These are phyloP conservation scores for Skeletonema marinoi DNA, from an alignment of 108 stramenopile species.

Conservation along the genomic window DNA sequence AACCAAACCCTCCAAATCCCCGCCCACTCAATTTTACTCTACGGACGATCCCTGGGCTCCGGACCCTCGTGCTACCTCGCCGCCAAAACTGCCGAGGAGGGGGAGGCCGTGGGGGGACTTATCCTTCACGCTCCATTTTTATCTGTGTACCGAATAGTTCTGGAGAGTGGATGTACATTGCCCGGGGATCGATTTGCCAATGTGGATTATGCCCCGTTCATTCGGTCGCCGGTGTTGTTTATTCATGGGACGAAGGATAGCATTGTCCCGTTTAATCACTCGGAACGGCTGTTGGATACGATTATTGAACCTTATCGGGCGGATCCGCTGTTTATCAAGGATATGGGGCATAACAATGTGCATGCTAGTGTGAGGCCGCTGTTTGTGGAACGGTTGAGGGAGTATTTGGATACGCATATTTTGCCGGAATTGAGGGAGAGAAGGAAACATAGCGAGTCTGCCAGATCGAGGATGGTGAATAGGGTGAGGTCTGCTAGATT, in stretches of 20 bases:
- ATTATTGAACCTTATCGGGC: slow-evolving; percentile 64
- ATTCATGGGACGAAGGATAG: slow-evolving; percentile 95
- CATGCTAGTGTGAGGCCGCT: slow-evolving; percentile 79
- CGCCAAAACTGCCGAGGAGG: slow-evolving; percentile 73
- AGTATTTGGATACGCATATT: slow-evolving; percentile 77
- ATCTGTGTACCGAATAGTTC: slow-evolving; percentile 91
- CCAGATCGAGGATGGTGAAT: background rate
- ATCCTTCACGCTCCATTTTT: slow-evolving; percentile 96
- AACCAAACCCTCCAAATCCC: slow-evolving; percentile 73
- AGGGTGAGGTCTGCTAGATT: background rate
- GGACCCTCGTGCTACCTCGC: slow-evolving; percentile 96
- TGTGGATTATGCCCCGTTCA: slow-evolving; percentile 83
- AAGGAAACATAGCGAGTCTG: background rate
- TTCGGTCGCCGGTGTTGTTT: slow-evolving; percentile 77
- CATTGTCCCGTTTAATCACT: slow-evolving; percentile 95
- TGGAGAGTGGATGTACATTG: slow-evolving; percentile 93
- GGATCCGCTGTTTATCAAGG: slow-evolving; percentile 84
- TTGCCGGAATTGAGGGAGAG: slow-evolving; percentile 49
- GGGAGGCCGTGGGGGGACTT: slow-evolving; percentile 86
- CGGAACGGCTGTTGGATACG: slow-evolving; percentile 72
- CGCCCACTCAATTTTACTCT: slow-evolving; percentile 88
- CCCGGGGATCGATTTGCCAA: slow-evolving; percentile 97
- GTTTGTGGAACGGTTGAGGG: slow-evolving; percentile 77
- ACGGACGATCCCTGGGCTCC: slow-evolving; percentile 92
- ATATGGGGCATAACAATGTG: slow-evolving; percentile 92